Percentiles rank a stretch among this genome's conserved stretches.
These are phyloP conservation scores for Calvatia gigantea DNA, from an alignment of 768 basidiomycete genomes.

Conservation along the genomic window DNA sequence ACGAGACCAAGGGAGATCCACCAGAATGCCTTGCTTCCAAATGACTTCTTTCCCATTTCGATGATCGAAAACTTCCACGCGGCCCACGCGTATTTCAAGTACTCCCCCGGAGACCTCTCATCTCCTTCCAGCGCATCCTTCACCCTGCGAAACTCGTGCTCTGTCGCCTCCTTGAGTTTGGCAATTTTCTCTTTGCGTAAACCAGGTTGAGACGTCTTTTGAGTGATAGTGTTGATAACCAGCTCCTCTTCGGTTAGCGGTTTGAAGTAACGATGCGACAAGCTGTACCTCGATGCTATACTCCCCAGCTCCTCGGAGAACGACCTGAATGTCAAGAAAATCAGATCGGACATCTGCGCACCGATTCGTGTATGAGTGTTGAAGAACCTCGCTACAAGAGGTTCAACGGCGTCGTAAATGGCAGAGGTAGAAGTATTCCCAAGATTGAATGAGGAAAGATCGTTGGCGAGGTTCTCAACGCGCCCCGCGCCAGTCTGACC, in stretches of 20 bases:
- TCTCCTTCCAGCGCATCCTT: slow-evolving; percentile 47
- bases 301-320: slow-evolving; percentile 44
- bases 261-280: slow-evolving; percentile 35
- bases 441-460: not conserved
- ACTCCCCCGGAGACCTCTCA: slow-evolving; percentile 31
- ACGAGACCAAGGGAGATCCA: slow-evolving; percentile 54
- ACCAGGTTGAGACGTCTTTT: slow-evolving; percentile 54
- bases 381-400: not conserved
- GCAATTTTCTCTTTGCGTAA: slow-evolving; percentile 49
- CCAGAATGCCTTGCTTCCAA: slow-evolving; percentile 58
- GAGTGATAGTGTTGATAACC: slow-evolving; percentile 59
- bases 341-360: not conserved
- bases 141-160: slow-evolving; percentile 44
- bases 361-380: not conserved
- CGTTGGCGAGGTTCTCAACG: not conserved
- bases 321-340: slow-evolving; percentile 28
- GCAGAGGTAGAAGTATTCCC: not conserved
- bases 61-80: slow-evolving; percentile 44
- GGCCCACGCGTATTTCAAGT: slow-evolving; percentile 47
- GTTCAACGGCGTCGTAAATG: not conserved
- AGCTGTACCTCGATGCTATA: slow-evolving; percentile 42
- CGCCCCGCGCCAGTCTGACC: not conserved
- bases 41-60: slow-evolving; percentile 25
- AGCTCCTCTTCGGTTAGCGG: slow-evolving; percentile 60
- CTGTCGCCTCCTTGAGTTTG: slow-evolving; percentile 51